Evolutionary conservation across 371 early-diverging fungal genomes (phyloP), one percentile per base, ranked within the genome.

Genomic region (Mortierella sp.): DNA sequence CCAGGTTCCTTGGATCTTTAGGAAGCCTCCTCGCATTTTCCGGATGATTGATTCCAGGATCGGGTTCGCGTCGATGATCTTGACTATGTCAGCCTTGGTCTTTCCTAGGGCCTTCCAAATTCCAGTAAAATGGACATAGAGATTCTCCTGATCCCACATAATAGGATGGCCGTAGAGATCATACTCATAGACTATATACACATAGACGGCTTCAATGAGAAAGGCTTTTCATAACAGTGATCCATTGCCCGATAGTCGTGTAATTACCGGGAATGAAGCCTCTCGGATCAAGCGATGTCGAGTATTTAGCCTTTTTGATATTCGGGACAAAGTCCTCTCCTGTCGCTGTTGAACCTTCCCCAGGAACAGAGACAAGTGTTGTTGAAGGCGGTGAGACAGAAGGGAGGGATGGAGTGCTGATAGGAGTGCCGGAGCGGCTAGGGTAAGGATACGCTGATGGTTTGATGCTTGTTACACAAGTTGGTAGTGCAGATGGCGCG

Each of bases 1-100:
- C 91, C 91, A 91, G 19, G 90, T 91, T 49, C 90, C 90, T 80
- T 90, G 91, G 49, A 90, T 91, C 64, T 85, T 86, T 3, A 91
- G 74, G 54, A 86, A 89, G 2, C 91, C 90, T 19, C 91, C 91
- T 54, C 91, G 84, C 23, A 90, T 86, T 57, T 88, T 90, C 54
- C 84, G 83, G 63, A 86, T 84, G 18, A 71, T 74, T 18, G 74
- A 67, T 50, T 82, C 81, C 18, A 90, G 71, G 46, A 86, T 84
- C 27, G 89, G 89, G 61, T 89, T 87, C 16, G 87, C 84, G 51
- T 87, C 88, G 0, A 90, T 86, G 64, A 88, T 84, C 64, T 88
- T 88, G 53, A 88, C 89, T 61, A 89, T 87, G 53, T 89, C 91
- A 5, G 86, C 82, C 57, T 91, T 91, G 43, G 86, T 85, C 53